These are phyloP conservation scores for Eragrostis tef DNA, from an alignment of 202 grass and related monocot species.

Conservation along the genomic window DNA sequence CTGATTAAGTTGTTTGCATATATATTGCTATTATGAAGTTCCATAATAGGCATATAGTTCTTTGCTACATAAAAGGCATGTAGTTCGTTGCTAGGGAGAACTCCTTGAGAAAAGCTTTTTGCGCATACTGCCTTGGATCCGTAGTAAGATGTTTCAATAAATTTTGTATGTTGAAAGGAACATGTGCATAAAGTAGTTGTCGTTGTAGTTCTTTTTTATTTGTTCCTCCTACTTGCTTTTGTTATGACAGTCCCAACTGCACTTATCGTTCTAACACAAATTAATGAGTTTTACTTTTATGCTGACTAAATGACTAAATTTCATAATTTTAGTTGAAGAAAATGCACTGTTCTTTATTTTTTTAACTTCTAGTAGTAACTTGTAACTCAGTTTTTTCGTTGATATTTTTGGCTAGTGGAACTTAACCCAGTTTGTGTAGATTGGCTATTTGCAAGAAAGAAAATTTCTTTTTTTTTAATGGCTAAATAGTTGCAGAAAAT, in stretches of 20 bases:
- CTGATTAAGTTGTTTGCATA: constrained; percentile 16
- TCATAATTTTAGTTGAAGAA: background rate
- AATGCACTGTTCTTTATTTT: background rate
- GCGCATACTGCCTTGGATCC: constrained; percentile 22
- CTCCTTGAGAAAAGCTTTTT: background rate
- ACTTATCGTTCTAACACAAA: constrained; percentile 6
- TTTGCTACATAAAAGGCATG: too few relatives aligned
- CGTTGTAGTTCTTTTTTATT: background rate
- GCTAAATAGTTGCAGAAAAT: background rate
- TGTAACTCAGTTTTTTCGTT: too few relatives aligned
- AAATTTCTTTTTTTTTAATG: too few relatives aligned
- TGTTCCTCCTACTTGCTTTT: background rate
- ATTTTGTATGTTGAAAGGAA: background rate
- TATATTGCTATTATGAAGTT: background rate
- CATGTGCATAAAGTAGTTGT: background rate
- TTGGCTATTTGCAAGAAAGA: too few relatives aligned
- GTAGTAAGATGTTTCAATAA: background rate
- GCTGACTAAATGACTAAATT: background rate
- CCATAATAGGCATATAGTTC: too few relatives aligned
- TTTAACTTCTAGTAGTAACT: too few relatives aligned
- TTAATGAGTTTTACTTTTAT: background rate
- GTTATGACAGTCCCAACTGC: background rate
- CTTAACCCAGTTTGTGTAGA: background rate
- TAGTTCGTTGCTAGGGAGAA: background rate
- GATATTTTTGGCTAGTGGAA: background rate